Percentiles rank a stretch among this genome's conserved stretches.
These are phyloP conservation scores for Ceratorhiza oryzae-sativae DNA, from an alignment of 1,284 basidiomycete species.

Conservation along the genomic window DNA sequence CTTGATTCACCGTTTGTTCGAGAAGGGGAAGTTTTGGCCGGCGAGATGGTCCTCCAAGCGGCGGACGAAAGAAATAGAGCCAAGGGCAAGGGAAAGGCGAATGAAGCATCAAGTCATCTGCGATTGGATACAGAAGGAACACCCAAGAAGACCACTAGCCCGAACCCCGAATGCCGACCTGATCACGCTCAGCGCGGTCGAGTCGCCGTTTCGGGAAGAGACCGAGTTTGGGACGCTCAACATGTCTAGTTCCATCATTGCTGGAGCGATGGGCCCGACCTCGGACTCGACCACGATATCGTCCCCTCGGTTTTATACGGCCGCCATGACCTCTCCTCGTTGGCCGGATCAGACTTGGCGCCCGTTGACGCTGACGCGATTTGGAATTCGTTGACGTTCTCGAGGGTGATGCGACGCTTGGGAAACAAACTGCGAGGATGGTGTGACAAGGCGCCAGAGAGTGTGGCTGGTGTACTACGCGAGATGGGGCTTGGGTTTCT, in stretches of 20 bases:
- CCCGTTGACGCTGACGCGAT: slow-evolving; percentile 29
- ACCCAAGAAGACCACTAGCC: background rate
- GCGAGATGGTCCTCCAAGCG: slow-evolving; percentile 7
- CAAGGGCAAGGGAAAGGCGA: background rate
- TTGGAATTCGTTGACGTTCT: slow-evolving; percentile 24
- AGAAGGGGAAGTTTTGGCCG: background rate
- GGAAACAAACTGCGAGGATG: slow-evolving; percentile 33
- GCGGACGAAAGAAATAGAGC: background rate
- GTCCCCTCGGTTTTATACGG: slow-evolving; percentile 16
- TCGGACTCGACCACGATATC: slow-evolving; percentile 23
- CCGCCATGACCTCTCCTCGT: slow-evolving; percentile 29
- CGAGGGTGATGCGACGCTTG: background rate
- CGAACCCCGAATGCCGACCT: slow-evolving; percentile 18
- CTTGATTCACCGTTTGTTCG: background rate
- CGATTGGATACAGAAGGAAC: background rate
- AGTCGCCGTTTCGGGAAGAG: slow-evolving; percentile 34
- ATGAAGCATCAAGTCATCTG: background rate
- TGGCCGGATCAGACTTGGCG: slow-evolving; percentile 8
- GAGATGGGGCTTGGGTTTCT: slow-evolving; percentile 30
- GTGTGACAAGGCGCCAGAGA: slow-evolving; percentile 29
- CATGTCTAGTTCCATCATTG: slow-evolving; percentile 3
- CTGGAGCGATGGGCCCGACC: background rate
- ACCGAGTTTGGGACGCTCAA: slow-evolving; percentile 22
- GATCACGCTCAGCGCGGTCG: slow-evolving; percentile 26
- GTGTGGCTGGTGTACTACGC: background rate